Conservation (phyloP, 805 yeast species). For the Torulaspora microellipsoides region DNA sequence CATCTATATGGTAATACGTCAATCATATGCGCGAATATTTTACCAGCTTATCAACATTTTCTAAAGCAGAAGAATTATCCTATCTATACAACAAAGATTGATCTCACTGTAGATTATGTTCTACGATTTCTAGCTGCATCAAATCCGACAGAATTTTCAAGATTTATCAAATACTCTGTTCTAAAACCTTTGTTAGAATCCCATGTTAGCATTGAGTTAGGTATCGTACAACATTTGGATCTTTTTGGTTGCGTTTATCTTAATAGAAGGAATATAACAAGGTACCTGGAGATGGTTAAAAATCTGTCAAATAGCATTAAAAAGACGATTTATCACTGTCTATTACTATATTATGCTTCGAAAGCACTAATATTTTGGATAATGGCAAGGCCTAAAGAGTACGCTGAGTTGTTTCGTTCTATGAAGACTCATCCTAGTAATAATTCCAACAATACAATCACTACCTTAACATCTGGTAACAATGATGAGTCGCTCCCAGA, state of each 20-base stretch:
- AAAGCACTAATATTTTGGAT: conserved; percentile 48
- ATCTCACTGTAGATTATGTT: conserved; percentile 29
- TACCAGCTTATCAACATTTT: conserved; percentile 20
- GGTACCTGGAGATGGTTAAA: conserved; percentile 40
- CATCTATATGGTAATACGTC: conserved; percentile 15
- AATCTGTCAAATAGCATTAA: conserved; percentile 36
- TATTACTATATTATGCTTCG: conserved; percentile 44
- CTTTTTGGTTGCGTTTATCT: conserved; percentile 42
- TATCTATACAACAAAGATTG: conserved; percentile 15
- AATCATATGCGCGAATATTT: conserved; percentile 9
- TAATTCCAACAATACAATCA: background rate
- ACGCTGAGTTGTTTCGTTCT: conserved; percentile 22
- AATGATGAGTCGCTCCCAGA: background rate
- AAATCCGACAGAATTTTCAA: conserved; percentile 42
- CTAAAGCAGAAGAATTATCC: conserved; percentile 13
- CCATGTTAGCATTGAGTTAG: conserved; percentile 37
- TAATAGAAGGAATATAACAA: conserved; percentile 35
- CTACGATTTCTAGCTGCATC: conserved; percentile 47
- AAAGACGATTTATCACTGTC: conserved; percentile 43
- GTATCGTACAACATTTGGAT: conserved; percentile 38
- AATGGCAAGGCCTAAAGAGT: conserved; percentile 45
- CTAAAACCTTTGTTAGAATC: conserved; percentile 26
- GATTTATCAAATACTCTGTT: conserved; percentile 24
- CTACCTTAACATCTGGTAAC: background rate
- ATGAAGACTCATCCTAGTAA: conserved; percentile 1